Percentiles rank a stretch among this genome's conserved stretches.
These are phyloP conservation scores for Schizosaccharomyces versatilis DNA, from an alignment of 1,139 yeast species.

Conservation along the genomic window DNA sequence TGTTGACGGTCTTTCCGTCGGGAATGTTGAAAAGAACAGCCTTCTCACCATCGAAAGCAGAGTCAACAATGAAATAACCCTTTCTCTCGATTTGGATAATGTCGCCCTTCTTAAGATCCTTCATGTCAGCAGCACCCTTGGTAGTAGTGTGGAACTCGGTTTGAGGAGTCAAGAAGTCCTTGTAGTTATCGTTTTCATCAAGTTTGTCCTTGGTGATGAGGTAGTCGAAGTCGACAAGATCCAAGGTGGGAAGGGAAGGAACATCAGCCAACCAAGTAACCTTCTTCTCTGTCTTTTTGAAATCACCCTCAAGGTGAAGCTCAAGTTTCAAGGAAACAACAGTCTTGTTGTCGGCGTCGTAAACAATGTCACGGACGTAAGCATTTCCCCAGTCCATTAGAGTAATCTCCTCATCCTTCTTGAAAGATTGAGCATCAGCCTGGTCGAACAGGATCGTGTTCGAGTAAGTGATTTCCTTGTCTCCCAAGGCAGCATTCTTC, in stretches of 20 bases:
- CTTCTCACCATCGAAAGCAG: conserved; percentile 30
- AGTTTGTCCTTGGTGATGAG: conserved; percentile 87
- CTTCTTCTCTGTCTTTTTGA: conserved; percentile 89
- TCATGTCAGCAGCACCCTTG: conserved; percentile 60
- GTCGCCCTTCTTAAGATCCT: conserved; percentile 58
- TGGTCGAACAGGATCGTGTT: conserved; percentile 58
- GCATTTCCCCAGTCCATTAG: conserved; percentile 99
- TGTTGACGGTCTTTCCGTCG: conserved; percentile 78
- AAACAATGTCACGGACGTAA: conserved; percentile 48
- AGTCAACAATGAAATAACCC: conserved; percentile 79
- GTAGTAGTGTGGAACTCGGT: conserved; percentile 72
- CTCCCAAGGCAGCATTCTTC: conserved; percentile 82
- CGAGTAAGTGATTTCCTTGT: conserved; percentile 51
- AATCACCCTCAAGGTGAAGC: conserved; percentile 85
- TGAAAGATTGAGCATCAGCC: conserved; percentile 57
- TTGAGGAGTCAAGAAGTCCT: conserved; percentile 70
- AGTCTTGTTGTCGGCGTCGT: conserved; percentile 30
- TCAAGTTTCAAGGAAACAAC: conserved; percentile 52
- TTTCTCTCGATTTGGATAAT: conserved; percentile 90
- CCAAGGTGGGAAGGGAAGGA: conserved; percentile 44
- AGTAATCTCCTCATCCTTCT: conserved; percentile 64
- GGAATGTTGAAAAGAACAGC: conserved; percentile 84
- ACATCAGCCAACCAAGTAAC: conserved; percentile 74
- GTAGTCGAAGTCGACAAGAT: conserved; percentile 81
- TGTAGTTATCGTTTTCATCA: conserved; percentile 86